These are phyloP conservation scores for Corchorus olitorius DNA, from an alignment of 345 rosid genomes.

Conservation along the genomic window DNA sequence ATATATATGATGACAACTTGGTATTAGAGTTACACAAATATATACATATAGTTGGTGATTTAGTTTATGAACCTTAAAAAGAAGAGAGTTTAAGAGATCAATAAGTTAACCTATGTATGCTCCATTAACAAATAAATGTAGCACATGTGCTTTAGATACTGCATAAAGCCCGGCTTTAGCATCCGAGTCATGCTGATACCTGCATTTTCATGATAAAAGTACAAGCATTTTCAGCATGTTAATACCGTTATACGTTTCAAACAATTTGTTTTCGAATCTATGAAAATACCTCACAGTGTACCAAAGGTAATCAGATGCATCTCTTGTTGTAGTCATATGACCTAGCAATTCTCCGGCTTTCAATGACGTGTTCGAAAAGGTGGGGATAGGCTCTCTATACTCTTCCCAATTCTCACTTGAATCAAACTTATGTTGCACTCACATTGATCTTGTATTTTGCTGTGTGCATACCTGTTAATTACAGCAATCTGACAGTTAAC, in stretches of 20 bases:
- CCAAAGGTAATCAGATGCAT: constrained; percentile 83
- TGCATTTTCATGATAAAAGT: constrained; percentile 19
- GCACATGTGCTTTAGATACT: constrained; percentile 57
- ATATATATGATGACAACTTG: too few relatives aligned
- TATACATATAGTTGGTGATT: too few relatives aligned
- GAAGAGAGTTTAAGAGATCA: too few relatives aligned
- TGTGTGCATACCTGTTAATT: constrained; percentile 56
- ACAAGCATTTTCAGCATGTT: not conserved
- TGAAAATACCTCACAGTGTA: constrained; percentile 51
- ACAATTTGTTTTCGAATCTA: not conserved
- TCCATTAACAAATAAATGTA: constrained; percentile 71
- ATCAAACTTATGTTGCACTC: constrained; percentile 36
- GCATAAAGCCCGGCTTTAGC: constrained; percentile 45
- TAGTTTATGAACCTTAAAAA: too few relatives aligned
- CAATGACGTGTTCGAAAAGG: constrained; percentile 43
- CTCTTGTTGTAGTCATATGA: constrained; percentile 65
- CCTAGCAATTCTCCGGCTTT: constrained; percentile 58
- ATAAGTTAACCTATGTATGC: constrained; percentile 43
- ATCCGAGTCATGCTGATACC: constrained; percentile 41
- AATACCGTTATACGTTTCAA: not conserved
- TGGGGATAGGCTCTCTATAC: constrained; percentile 52
- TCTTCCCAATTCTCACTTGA: constrained; percentile 51
- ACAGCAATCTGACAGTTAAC: not conserved
- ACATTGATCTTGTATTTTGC: constrained; percentile 50
- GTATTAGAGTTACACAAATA: too few relatives aligned